These are phyloP conservation scores for Lolium rigidum DNA, from an alignment of 176 grass and related monocot genomes.

Conservation along the genomic window DNA sequence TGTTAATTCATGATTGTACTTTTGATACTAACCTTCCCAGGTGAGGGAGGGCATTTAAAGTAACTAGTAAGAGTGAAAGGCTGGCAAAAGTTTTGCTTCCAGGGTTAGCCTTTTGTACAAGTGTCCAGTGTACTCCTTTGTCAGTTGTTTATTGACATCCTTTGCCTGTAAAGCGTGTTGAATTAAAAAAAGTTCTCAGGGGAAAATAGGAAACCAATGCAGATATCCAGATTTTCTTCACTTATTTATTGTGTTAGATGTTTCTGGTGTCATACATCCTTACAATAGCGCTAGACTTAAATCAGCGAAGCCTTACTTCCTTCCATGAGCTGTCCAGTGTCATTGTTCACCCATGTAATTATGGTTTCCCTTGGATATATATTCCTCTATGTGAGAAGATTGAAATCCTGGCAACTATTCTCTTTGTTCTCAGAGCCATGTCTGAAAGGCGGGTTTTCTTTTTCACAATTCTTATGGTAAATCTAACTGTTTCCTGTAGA, in stretches of 20 bases:
- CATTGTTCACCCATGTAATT: constrained; percentile 16
- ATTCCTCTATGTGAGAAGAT: constrained; percentile 8
- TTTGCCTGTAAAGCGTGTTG: constrained; percentile 38
- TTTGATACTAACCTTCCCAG: constrained; percentile 40
- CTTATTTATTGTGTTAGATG: constrained; percentile 3
- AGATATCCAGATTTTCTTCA: constrained; percentile 24
- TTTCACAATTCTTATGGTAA: neutral
- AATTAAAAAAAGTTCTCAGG: constrained; percentile 22
- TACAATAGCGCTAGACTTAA: constrained; percentile 21
- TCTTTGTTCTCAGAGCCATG: neutral
- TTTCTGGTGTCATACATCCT: constrained; percentile 14
- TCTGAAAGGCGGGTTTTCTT: neutral
- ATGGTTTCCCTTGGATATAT: constrained; percentile 1
- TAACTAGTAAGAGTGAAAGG: constrained; percentile 44
- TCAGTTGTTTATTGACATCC: constrained; percentile 38
- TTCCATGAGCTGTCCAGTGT: neutral
- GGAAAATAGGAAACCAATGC: neutral
- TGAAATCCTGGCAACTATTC: neutral
- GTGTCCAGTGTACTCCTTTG: constrained; percentile 29
- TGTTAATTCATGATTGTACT: constrained; percentile 37
- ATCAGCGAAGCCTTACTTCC: neutral
- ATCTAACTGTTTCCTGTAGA: neutral
- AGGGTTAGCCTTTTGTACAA: constrained; percentile 47
- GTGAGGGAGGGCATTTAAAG: constrained; percentile 30
- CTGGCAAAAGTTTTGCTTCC: constrained; percentile 50